A percentile compares a stretch with the other conserved stretches of the same genome.
Conservation (phyloP, 345 rosid species). For the Triadica sebifera region DNA sequence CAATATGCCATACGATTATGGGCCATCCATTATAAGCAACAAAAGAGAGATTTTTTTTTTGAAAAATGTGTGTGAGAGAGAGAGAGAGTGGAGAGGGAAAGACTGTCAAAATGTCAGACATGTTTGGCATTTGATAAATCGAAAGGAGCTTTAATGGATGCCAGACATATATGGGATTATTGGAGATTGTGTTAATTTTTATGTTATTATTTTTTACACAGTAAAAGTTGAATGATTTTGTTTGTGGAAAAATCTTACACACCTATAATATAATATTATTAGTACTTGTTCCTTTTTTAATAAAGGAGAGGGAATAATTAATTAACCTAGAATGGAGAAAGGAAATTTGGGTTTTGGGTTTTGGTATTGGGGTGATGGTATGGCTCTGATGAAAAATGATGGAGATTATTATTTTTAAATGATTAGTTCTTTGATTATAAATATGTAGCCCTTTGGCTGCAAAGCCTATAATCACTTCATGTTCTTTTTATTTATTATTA, state of each 20-base stretch:
- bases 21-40: background rate
- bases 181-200: slow-evolving; percentile 21
- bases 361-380: too few species aligned
- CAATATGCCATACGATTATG: too few species aligned
- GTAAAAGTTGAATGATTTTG: slow-evolving; percentile 45
- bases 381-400: slow-evolving; percentile 33
- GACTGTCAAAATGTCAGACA: slow-evolving; percentile 19
- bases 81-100: background rate
- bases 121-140: slow-evolving; percentile 27
- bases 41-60: background rate
- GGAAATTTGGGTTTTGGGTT: too few species aligned
- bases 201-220: slow-evolving; percentile 18
- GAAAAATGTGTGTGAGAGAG: background rate
- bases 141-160: slow-evolving; percentile 28
- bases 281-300: too few species aligned
- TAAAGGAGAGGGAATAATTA: slow-evolving; percentile 6
- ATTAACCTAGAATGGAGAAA: background rate
- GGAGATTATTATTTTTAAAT: slow-evolving; percentile 76
- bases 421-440: slow-evolving; percentile 39
- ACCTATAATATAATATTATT: background rate
- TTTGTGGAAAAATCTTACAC: slow-evolving; percentile 25
- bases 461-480: background rate
- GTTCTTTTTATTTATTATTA: background rate
- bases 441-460: background rate
- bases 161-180: slow-evolving; percentile 15